These are phyloP conservation scores for Leccinum truebloodii DNA, from an alignment of 768 basidiomycete genomes.

Conservation along the genomic window DNA sequence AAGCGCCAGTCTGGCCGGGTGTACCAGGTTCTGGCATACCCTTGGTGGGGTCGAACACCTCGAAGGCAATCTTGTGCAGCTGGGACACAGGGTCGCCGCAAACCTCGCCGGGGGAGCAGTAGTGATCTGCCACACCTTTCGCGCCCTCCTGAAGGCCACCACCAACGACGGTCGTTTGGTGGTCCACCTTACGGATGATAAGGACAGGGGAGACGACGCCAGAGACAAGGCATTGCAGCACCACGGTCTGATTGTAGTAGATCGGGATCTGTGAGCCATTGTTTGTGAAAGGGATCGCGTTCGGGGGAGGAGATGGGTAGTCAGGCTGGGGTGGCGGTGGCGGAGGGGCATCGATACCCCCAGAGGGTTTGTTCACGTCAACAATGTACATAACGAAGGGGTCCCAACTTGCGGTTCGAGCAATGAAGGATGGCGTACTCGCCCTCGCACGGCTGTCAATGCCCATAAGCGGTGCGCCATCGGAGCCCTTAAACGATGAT, in stretches of 20 bases:
- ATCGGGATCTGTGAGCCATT: conserved; percentile 86
- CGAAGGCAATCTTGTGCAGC: conserved; percentile 93
- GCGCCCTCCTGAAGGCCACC: conserved; percentile 88
- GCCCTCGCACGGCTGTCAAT: conserved; percentile 68
- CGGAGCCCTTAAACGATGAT: conserved; percentile 90
- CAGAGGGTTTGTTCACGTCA: conserved; percentile 82
- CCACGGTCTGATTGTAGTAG: conserved; percentile 96
- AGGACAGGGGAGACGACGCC: conserved; percentile 92
- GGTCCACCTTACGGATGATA: conserved; percentile 93
- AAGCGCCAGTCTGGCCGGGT: conserved; percentile 77
- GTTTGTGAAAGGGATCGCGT: conserved; percentile 83
- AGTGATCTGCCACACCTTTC: conserved; percentile 82
- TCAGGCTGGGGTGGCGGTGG: conserved; percentile 84
- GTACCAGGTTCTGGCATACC: conserved; percentile 73
- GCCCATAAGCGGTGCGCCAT: conserved; percentile 84
- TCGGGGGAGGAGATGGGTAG: conserved; percentile 90
- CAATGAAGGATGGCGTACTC: conserved; percentile 85
- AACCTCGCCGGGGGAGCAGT: conserved; percentile 80
- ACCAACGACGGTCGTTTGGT: conserved; percentile 86
- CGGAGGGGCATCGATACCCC: conserved; percentile 73
- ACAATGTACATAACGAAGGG: conserved; percentile 98
- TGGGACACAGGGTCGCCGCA: conserved; percentile 95
- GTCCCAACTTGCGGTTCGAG: conserved; percentile 90
- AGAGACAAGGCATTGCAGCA: conserved; percentile 91
- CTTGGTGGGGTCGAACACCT: conserved; percentile 77